These are phyloP conservation scores for Xylariales sp. DNA, from an alignment of 2,329 filamentous ascomycete genomes.

Conservation along the genomic window DNA sequence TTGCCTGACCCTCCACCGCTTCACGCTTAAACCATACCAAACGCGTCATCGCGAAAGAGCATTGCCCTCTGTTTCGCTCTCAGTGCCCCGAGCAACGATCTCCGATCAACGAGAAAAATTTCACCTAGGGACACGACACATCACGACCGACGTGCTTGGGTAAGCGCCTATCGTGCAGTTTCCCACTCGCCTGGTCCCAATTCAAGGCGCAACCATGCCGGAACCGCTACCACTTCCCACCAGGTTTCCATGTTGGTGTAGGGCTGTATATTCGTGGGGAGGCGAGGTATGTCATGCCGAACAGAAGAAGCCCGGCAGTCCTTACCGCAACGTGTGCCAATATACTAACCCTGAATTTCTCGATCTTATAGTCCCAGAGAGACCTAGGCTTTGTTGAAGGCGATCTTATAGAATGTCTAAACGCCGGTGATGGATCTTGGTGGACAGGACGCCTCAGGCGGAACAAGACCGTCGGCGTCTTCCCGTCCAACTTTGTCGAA, in stretches of 20 bases:
- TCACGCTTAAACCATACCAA: too few species aligned
- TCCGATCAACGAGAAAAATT: too few species aligned
- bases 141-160: too few species aligned
- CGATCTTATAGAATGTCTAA: conserved; percentile 95
- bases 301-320: too few species aligned
- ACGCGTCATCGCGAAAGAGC: too few species aligned
- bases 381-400: conserved; percentile 97
- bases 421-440: conserved; percentile 96
- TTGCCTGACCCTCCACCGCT: too few species aligned
- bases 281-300: conserved; percentile 59
- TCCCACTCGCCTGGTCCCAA: neutral
- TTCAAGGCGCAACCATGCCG: conserved; percentile 41
- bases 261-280: conserved; percentile 89
- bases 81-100: too few species aligned
- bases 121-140: too few species aligned
- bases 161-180: neutral
- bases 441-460: conserved; percentile 92
- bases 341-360: too few species aligned
- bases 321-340: too few species aligned
- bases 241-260: conserved; percentile 86
- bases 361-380: conserved; percentile 65
- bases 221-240: conserved; percentile 61
- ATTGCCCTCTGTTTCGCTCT: too few species aligned
- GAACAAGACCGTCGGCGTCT: conserved; percentile 85
- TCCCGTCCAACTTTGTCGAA: conserved; percentile 96